A percentile compares a stretch with the other conserved stretches of the same genome.
Conservation (phyloP, 140 eudicot genomes). For the Anethum foeniculum region DNA sequence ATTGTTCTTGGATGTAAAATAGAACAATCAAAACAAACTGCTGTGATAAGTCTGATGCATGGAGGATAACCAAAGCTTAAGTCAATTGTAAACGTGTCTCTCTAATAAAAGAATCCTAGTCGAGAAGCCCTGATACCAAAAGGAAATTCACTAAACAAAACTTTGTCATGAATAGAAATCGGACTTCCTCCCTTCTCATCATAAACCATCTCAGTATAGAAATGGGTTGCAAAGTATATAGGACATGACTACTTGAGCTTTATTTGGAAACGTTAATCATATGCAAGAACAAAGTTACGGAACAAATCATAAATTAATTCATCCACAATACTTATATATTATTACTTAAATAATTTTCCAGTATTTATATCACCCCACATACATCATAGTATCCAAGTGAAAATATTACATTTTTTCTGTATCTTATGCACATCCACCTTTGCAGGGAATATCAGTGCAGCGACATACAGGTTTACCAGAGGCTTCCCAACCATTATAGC, state of each 20-base stretch:
- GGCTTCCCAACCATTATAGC: constrained; percentile 93
- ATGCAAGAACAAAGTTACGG: background rate
- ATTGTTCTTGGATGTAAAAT: background rate
- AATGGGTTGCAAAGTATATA: background rate
- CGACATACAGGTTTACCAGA: constrained; percentile 89
- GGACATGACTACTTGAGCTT: background rate
- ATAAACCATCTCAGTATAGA: background rate
- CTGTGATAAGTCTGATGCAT: no score
- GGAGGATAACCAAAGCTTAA: background rate
- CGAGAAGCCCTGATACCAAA: background rate
- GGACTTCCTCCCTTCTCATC: background rate
- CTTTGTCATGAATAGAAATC: background rate
- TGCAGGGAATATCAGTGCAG: constrained; percentile 63
- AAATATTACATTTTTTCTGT: background rate
- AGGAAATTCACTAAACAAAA: background rate
- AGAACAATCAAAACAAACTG: background rate
- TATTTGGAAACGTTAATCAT: background rate
- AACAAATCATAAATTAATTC: background rate
- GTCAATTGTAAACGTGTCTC: no score
- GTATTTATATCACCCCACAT: background rate
- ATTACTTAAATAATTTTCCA: background rate
- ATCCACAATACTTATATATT: background rate
- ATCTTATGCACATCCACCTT: constrained; percentile 23
- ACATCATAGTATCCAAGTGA: background rate
- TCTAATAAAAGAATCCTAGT: background rate